These are phyloP conservation scores for Cytospora leucostoma DNA, from an alignment of 2,329 filamentous ascomycete species.

Conservation along the genomic window DNA sequence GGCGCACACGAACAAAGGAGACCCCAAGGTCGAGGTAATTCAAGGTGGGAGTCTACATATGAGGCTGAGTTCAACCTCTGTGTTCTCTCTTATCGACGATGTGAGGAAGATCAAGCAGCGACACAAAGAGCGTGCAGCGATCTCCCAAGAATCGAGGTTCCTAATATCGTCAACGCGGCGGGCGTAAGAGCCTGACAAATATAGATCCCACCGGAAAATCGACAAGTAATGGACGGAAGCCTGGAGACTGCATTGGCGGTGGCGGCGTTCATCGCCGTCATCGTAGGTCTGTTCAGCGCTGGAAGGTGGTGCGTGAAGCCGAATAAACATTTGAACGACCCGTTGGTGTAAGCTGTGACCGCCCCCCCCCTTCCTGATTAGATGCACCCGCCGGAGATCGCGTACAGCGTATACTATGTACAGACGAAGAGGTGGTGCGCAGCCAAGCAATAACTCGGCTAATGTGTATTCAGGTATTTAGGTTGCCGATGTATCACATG, in stretches of 20 bases:
- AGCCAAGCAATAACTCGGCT: too few species aligned
- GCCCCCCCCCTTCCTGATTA: not conserved
- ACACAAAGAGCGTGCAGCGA: not conserved
- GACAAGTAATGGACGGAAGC: not conserved
- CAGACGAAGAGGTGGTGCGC: too few species aligned
- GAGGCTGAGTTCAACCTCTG: not conserved
- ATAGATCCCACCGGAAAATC: not conserved
- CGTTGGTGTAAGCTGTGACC: slow-evolving; percentile 1
- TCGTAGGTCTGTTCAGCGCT: not conserved
- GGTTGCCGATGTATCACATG: too few species aligned
- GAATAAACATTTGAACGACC: not conserved
- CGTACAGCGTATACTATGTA: too few species aligned
- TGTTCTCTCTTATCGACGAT: not conserved
- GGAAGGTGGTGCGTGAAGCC: slow-evolving; percentile 7
- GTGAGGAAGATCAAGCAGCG: not conserved
- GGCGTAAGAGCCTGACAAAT: not conserved
- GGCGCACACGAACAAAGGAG: not conserved
- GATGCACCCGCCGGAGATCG: not conserved
- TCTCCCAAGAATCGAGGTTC: not conserved
- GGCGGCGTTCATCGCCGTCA: not conserved
- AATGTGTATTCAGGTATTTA: too few species aligned
- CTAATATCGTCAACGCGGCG: not conserved
- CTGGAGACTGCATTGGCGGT: slow-evolving; percentile 1
- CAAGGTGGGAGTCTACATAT: not conserved
- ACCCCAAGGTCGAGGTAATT: not conserved